Evolutionary conservation across 2,329 filamentous ascomycete genomes (phyloP).

Genomic region (Colletotrichum liaoningense): DNA sequence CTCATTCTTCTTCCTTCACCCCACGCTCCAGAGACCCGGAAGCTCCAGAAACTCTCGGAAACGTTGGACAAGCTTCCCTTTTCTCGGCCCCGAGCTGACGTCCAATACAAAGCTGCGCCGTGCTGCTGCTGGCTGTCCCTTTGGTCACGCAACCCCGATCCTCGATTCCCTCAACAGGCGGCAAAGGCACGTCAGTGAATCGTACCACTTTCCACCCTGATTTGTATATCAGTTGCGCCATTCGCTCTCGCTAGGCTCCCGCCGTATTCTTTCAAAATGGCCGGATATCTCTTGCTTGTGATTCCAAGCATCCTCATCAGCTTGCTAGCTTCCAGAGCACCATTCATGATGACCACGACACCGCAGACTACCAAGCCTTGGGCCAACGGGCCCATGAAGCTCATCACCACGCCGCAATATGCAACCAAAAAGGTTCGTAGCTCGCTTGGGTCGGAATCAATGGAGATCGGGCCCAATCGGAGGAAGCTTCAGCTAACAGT

Average conservation of each 20-base stretch:
- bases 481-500: constrained; percentile 19
- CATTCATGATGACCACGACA: constrained; percentile 49
- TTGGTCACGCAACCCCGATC: constrained; percentile 16
- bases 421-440: constrained; percentile 59
- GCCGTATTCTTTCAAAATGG: constrained; percentile 30
- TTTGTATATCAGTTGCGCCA: constrained; percentile 6
- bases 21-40: neutral
- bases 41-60: neutral
- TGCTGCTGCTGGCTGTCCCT: constrained; percentile 8
- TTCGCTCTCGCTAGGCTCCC: neutral
- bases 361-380: constrained; percentile 50
- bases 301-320: constrained; percentile 44
- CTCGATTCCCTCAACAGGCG: neutral
- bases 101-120: neutral
- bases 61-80: constrained; percentile 10
- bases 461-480: neutral
- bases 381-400: constrained; percentile 66
- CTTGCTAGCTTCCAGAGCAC: constrained; percentile 48
- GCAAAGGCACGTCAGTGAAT: constrained; percentile 17
- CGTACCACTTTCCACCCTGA: constrained; percentile 24
- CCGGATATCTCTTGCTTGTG: constrained; percentile 41
- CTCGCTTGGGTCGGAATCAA: neutral
- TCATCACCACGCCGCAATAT: constrained; percentile 65
- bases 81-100: neutral
- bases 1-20: neutral